Conservation (phyloP, 1,284 basidiomycete genomes). For the Meira nashicola region DNA sequence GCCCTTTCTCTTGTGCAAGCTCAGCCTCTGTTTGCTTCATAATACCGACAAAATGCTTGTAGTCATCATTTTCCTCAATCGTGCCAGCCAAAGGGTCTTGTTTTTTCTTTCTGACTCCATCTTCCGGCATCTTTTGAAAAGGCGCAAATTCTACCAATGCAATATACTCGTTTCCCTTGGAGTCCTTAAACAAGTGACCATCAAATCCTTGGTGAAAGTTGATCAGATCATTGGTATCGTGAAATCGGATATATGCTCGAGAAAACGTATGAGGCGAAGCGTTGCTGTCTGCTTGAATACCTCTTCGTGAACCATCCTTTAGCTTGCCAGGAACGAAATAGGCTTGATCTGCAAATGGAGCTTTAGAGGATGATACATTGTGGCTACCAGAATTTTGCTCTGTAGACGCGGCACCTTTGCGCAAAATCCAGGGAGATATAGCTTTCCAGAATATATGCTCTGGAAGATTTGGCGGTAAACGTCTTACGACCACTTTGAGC, state of each 20-base stretch:
- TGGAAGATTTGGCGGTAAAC: constrained; percentile 84
- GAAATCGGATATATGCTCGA: constrained; percentile 88
- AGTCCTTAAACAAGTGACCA: constrained; percentile 85
- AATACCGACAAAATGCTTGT: constrained; percentile 19
- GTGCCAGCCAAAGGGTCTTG: constrained; percentile 66
- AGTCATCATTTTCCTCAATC: constrained; percentile 63
- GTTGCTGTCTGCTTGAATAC: background rate
- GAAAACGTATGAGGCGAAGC: constrained; percentile 55
- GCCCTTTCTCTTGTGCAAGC: constrained; percentile 1
- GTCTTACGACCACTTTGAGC: constrained; percentile 80
- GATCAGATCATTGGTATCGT: constrained; percentile 66
- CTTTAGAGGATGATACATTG: constrained; percentile 56
- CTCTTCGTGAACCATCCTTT: constrained; percentile 18
- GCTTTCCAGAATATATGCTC: constrained; percentile 90
- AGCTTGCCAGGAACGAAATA: constrained; percentile 35
- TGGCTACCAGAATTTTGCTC: constrained; percentile 54
- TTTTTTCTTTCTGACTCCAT: constrained; percentile 62
- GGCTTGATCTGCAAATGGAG: constrained; percentile 31
- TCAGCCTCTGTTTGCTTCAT: constrained; percentile 15
- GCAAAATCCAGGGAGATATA: constrained; percentile 74
- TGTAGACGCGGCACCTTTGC: constrained; percentile 45
- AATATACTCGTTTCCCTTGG: constrained; percentile 77
- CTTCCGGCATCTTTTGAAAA: constrained; percentile 74
- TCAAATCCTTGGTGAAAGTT: constrained; percentile 79
- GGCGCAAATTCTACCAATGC: constrained; percentile 92